Evolutionary conservation across 2,329 filamentous ascomycete species (phyloP).

Genomic region (Diaporthe capsici): DNA sequence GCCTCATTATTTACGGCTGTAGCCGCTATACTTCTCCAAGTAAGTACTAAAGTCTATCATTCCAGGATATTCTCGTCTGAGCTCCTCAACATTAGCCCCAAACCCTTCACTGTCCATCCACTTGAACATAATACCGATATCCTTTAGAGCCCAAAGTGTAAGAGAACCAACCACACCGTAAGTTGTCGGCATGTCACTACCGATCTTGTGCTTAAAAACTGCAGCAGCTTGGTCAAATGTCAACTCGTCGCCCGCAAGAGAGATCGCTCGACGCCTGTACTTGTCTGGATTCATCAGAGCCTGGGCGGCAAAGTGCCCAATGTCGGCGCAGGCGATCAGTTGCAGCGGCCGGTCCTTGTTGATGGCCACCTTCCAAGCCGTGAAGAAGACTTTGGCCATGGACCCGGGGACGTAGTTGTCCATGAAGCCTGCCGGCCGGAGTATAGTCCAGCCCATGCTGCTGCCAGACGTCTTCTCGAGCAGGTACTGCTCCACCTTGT

Average conservation of each 20-base stretch:
- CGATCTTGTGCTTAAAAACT: slow-evolving; percentile 52
- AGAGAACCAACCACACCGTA: background rate
- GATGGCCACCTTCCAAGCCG: slow-evolving; percentile 50
- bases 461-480: slow-evolving; percentile 52
- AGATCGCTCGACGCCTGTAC: slow-evolving; percentile 52
- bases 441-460: slow-evolving; percentile 48
- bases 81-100: background rate
- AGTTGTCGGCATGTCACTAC: slow-evolving; percentile 34
- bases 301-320: slow-evolving; percentile 55
- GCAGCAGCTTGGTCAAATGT: slow-evolving; percentile 50
- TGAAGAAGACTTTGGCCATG: slow-evolving; percentile 50
- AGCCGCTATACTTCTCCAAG: background rate
- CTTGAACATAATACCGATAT: slow-evolving; percentile 10
- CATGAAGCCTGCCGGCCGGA: slow-evolving; percentile 55
- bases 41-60: slow-evolving; percentile 2
- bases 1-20: too few species aligned
- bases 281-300: slow-evolving; percentile 51
- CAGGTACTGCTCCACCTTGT: slow-evolving; percentile 71
- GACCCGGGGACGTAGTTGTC: slow-evolving; percentile 54
- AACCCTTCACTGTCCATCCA: slow-evolving; percentile 16
- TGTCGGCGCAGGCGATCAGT: slow-evolving; percentile 54
- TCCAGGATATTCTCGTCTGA: background rate
- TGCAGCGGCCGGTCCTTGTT: slow-evolving; percentile 52
- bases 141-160: background rate
- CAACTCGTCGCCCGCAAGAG: slow-evolving; percentile 58